Base-by-base conservation (phyloP, 805 yeast species). In the Ogataea philodendri region DNA sequence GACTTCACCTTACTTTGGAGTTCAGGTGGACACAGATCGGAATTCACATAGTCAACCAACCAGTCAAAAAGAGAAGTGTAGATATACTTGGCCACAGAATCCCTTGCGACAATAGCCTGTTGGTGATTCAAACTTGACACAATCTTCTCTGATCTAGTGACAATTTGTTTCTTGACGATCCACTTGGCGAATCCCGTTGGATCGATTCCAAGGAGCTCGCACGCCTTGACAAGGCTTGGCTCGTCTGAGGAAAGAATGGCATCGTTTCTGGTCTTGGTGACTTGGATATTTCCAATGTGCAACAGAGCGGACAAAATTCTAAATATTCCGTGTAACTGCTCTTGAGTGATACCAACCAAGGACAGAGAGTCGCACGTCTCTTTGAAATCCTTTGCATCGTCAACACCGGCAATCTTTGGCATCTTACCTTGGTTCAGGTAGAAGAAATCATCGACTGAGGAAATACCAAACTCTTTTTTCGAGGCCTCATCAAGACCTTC, bases 81-180 rank as follows among this genome's bases (percentile, higher is more conserved):
- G 32, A 93, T 82, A 60, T 82, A 90, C 60, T 90, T 90, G 32
- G 97, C 87, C 35, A 90, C 94, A n/a, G 98, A 93, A 63, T 90
- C 97, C 55, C 96, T 78, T 9, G 96, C 90, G 19, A 89, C 96
- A 16, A 77, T 51, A 7, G 97, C 94, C 57, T 89, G 95, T 51
- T 77, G 77, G 57, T 78, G 83, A 51, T 74, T 85, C 55, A 90
- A 70, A 57, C 84, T 87, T 15, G 95, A 81, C 30, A 81, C 78
- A 55, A 90, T 89, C 60, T 86, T 89, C 62, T 93, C 97, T 8
- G 88, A 79, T 59, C 97, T 74, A n/a, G 96, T 89, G 15, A 75
- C 74, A 47, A 93, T 86, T 62, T 89, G 97, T 58, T 86, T 88
- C 66, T 90, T 93, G 29, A 83, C 80, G 52, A 84, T 77, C 97